These are phyloP conservation scores for Teunomyces tritomae DNA, from an alignment of 805 yeast species.

Conservation along the genomic window DNA sequence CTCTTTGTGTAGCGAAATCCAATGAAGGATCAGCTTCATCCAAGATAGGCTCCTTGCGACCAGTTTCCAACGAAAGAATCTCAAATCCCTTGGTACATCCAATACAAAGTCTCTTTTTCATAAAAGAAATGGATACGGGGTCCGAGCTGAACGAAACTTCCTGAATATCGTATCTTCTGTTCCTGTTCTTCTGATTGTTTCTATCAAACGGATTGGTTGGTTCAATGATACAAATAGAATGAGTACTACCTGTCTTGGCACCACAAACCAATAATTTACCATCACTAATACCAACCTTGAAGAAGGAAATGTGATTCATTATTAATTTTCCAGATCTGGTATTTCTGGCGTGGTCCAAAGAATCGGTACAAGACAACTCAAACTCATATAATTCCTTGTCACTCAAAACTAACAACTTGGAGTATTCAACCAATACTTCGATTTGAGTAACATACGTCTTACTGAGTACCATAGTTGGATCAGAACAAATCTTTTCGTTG, in stretches of 20 bases:
- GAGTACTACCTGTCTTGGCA: slow-evolving; percentile 76
- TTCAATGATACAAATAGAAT: slow-evolving; percentile 81
- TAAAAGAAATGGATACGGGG: slow-evolving; percentile 86
- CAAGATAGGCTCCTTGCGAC: slow-evolving; percentile 81
- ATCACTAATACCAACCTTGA: slow-evolving; percentile 89
- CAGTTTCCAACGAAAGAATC: slow-evolving; percentile 73
- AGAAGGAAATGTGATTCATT: slow-evolving; percentile 83
- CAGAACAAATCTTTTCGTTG: slow-evolving; percentile 53
- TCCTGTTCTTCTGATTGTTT: slow-evolving; percentile 58
- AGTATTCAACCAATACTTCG: slow-evolving; percentile 89
- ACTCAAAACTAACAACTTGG: slow-evolving; percentile 72
- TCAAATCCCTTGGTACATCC: slow-evolving; percentile 98
- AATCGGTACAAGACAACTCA: slow-evolving; percentile 56
- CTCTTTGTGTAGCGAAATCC: slow-evolving; percentile 85
- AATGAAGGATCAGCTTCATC: slow-evolving; percentile 98
- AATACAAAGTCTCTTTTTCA: slow-evolving; percentile 84
- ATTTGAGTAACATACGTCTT: slow-evolving; percentile 80
- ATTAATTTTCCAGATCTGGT: slow-evolving; percentile 72
- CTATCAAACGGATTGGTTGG: slow-evolving; percentile 73
- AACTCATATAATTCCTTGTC: slow-evolving; percentile 80
- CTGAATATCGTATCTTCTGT: slow-evolving; percentile 54
- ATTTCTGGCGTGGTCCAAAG: slow-evolving; percentile 48
- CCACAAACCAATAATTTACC: slow-evolving; percentile 89
- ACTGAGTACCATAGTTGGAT: slow-evolving; percentile 73
- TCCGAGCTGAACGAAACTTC: slow-evolving; percentile 85